A percentile compares a stretch with the other conserved stretches of the same genome.
Evolutionary conservation across 2,329 filamentous ascomycete species (phyloP).

Genomic region (Hymenoscyphus occultus): DNA sequence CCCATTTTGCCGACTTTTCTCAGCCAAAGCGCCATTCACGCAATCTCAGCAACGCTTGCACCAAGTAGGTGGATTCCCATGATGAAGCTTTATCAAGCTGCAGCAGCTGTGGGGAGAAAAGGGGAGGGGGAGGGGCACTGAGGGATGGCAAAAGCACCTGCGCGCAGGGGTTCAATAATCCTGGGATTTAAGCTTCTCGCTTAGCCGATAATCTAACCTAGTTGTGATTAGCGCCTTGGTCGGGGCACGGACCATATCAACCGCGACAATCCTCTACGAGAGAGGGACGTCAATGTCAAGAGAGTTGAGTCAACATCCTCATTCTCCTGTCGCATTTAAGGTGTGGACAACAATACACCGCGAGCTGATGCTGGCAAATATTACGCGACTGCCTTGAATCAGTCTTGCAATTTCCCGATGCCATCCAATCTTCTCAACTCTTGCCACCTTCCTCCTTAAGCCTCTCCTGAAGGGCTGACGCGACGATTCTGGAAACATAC

Average conservation of each 20-base stretch:
- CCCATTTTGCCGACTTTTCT: too few species aligned
- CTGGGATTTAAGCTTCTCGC: neutral
- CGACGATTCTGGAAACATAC: conserved; percentile 19
- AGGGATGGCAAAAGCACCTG: neutral
- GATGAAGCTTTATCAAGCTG: neutral
- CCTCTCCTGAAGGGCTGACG: conserved; percentile 18
- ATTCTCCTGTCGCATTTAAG: neutral
- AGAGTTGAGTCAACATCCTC: conserved; percentile 1
- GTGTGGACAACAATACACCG: neutral
- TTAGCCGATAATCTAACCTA: neutral
- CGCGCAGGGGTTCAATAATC: neutral
- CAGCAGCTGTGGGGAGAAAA: neutral
- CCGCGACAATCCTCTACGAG: neutral
- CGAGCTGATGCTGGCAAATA: conserved; percentile 5
- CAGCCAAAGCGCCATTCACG: neutral
- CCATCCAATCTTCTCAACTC: conserved; percentile 19
- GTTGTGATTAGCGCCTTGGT: neutral
- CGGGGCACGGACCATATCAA: neutral
- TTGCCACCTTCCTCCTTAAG: conserved; percentile 22
- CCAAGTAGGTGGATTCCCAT: neutral
- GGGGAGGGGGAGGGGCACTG: too few species aligned
- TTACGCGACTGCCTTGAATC: conserved; percentile 18
- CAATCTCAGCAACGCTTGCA: neutral
- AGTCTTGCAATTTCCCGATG: conserved; percentile 20
- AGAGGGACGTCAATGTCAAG: conserved; percentile 7